Conservation (phyloP, 2,329 filamentous ascomycete species). For the Coniella vitis region DNA sequence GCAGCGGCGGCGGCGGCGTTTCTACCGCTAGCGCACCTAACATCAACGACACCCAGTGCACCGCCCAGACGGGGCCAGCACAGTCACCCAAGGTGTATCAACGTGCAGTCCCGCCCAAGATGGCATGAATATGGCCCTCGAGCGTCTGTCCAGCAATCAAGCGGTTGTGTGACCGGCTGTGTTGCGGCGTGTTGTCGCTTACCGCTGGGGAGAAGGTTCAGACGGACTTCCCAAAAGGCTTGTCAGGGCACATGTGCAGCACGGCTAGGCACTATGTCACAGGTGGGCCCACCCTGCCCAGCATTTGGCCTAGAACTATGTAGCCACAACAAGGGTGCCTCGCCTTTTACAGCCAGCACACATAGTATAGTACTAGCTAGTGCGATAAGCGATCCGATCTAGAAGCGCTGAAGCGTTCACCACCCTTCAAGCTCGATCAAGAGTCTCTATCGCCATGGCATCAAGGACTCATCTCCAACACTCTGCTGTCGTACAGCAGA, state of each 20-base stretch:
- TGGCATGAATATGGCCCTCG: not conserved
- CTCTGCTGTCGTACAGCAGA: no score
- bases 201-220: not conserved
- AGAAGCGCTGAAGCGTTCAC: no score
- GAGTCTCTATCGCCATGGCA: no score
- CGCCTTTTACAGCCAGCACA: no score
- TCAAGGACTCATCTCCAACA: no score
- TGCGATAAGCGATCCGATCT: no score
- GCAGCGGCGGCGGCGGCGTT: not conserved
- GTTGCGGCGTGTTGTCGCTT: conserved; percentile 5
- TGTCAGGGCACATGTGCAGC: not conserved
- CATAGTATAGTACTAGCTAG: no score
- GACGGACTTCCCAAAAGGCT: not conserved
- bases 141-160: not conserved
- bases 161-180: not conserved
- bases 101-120: not conserved
- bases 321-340: no score
- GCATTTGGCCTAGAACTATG: not conserved
- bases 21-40: not conserved
- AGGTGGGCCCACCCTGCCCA: not conserved
- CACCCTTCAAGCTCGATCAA: no score
- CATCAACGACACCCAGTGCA: not conserved
- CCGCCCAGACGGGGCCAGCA: not conserved
- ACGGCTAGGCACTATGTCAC: not conserved
- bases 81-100: not conserved